A percentile compares a stretch with the other conserved stretches of the same genome.
These are phyloP conservation scores for Mallotus repandus DNA, from an alignment of 441 rosid genomes.

Conservation along the genomic window DNA sequence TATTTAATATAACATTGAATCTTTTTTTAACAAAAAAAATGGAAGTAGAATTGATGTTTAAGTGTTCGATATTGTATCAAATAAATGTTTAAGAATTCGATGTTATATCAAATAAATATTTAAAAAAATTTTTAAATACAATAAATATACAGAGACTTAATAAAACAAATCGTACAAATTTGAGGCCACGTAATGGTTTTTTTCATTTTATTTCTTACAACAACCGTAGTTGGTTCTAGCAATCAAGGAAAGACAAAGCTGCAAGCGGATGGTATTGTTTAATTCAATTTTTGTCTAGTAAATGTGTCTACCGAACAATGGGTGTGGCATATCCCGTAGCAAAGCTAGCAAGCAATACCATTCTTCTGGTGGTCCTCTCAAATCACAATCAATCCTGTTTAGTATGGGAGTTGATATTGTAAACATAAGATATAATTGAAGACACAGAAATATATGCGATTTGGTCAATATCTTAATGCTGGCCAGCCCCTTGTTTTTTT, in stretches of 20 bases:
- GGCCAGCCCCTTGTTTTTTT: not conserved
- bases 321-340: not conserved
- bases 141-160: too few relatives aligned
- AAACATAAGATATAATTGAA: too few relatives aligned
- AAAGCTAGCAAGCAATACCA: not conserved
- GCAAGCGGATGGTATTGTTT: not conserved
- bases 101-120: too few relatives aligned
- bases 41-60: too few relatives aligned
- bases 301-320: not conserved
- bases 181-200: too few relatives aligned
- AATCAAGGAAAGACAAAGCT: not conserved
- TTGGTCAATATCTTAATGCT: not conserved
- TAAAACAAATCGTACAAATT: too few relatives aligned
- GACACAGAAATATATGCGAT: too few relatives aligned
- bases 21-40: too few relatives aligned
- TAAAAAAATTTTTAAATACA: too few relatives aligned
- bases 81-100: too few relatives aligned
- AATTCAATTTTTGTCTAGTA: not conserved
- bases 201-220: not conserved
- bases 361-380: not conserved
- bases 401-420: not conserved
- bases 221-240: not conserved
- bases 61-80: too few relatives aligned
- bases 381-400: slow-evolving; percentile 11
- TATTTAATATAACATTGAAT: too few relatives aligned